Evolutionary conservation across 225 moss, liverwort and hornwort species (phyloP).

Genomic region (Antitrichia curtipendula): DNA sequence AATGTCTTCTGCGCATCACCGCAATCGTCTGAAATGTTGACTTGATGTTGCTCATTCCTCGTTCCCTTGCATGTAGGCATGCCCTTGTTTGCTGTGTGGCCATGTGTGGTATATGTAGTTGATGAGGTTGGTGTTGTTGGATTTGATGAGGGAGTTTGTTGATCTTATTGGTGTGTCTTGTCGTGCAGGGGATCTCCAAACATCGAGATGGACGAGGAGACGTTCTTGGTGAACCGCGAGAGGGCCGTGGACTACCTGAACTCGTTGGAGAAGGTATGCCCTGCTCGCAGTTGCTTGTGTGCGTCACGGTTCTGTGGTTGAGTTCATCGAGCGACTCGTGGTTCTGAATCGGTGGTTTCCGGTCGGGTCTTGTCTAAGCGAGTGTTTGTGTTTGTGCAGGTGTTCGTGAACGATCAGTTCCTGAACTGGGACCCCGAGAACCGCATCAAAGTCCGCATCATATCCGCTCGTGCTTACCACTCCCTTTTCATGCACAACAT

Average conservation of each 20-base stretch:
- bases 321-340: not conserved
- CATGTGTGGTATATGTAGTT: not conserved
- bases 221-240: constrained; percentile 88
- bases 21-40: too few relatives aligned
- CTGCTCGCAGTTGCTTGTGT: too few relatives aligned
- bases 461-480: constrained; percentile 96
- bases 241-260: constrained; percentile 90
- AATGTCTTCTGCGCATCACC: too few relatives aligned
- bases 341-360: not conserved
- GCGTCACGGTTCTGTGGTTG: not conserved
- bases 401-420: constrained; percentile 94
- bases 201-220: constrained; percentile 98
- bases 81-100: not conserved
- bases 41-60: too few relatives aligned
- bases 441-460: constrained; percentile 92
- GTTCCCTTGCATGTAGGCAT: too few relatives aligned
- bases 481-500: constrained; percentile 99
- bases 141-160: not conserved
- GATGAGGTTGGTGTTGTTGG: not conserved
- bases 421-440: constrained; percentile 96
- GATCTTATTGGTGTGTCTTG: not conserved
- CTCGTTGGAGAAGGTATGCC: constrained; percentile 82
- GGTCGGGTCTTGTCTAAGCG: not conserved
- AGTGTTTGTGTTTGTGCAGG: constrained; percentile 7
- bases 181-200: constrained; percentile 78